Percentiles rank a stretch among this genome's conserved stretches.
These are phyloP conservation scores for Aspergillus pseudoviridinutans DNA, from an alignment of 2,329 filamentous ascomycete genomes.

Conservation along the genomic window DNA sequence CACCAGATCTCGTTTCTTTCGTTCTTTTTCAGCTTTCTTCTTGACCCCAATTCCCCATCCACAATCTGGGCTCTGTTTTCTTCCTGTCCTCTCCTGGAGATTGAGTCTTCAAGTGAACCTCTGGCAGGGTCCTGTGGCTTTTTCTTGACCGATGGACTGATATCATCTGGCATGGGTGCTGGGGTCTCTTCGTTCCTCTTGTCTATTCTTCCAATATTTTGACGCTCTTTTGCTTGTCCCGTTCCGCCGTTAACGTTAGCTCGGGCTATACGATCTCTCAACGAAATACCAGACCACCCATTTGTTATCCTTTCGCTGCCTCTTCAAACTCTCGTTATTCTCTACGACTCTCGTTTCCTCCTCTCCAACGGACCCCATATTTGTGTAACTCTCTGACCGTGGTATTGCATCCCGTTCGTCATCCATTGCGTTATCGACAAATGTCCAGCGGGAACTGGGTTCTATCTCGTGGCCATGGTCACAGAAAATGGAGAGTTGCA, in stretches of 20 bases:
- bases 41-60: slow-evolving; percentile 8
- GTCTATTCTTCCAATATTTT: background rate
- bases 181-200: slow-evolving; percentile 7
- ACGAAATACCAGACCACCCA: background rate
- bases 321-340: background rate
- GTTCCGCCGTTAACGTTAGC: background rate
- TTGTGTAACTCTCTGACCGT: background rate
- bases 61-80: slow-evolving; percentile 5
- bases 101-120: slow-evolving; percentile 20
- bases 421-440: slow-evolving; percentile 24
- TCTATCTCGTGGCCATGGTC: slow-evolving; percentile 41
- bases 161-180: slow-evolving; percentile 5
- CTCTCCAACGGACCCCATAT: slow-evolving; percentile 1
- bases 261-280: background rate
- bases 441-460: slow-evolving; percentile 39
- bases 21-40: slow-evolving; percentile 9
- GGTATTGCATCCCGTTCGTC: background rate
- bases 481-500: slow-evolving; percentile 38
- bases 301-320: background rate
- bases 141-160: slow-evolving; percentile 9
- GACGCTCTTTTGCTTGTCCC: background rate
- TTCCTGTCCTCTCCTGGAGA: slow-evolving; percentile 11
- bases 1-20: slow-evolving; percentile 15
- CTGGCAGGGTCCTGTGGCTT: slow-evolving; percentile 27
- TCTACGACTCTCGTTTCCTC: background rate